Evolutionary conservation across 2,329 filamentous ascomycete species (phyloP).

Genomic region (Thielaviopsis populi): DNA sequence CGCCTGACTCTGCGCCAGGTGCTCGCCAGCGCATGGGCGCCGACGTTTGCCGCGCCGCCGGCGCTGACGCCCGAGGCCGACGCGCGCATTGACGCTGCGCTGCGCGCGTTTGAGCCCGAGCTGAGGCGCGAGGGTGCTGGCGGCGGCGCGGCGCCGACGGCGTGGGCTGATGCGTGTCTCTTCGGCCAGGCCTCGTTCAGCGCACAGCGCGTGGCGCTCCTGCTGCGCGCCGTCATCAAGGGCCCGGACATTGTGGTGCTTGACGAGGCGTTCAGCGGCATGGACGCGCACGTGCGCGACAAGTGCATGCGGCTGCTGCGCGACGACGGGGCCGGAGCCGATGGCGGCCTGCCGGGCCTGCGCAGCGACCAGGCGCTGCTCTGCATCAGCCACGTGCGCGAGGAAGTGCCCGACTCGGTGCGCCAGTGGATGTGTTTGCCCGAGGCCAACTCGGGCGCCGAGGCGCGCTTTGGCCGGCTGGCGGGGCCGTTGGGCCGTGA

Average conservation of each 20-base stretch:
- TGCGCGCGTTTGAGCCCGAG: conserved; percentile 66
- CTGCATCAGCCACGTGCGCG: conserved; percentile 80
- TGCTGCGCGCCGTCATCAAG: conserved; percentile 69
- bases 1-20: conserved; percentile 56
- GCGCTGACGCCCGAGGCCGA: conserved; percentile 42
- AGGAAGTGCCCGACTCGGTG: conserved; percentile 76
- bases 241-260: conserved; percentile 68
- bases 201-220: conserved; percentile 70
- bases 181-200: conserved; percentile 68
- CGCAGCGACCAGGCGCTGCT: conserved; percentile 62
- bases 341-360: conserved; percentile 42
- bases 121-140: conserved; percentile 41
- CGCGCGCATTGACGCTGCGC: conserved; percentile 48
- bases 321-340: conserved; percentile 27
- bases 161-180: conserved; percentile 52
- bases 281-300: conserved; percentile 68
- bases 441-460: conserved; percentile 47
- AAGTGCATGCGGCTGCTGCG: conserved; percentile 70
- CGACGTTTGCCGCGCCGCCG: conserved; percentile 65
- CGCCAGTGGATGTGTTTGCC: conserved; percentile 78
- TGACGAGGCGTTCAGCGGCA: conserved; percentile 77
- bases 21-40: conserved; percentile 77
- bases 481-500: conserved; percentile 45
- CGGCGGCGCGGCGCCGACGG: conserved; percentile 19
- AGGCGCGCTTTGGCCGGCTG: conserved; percentile 50